Conservation (phyloP, 106 monocot genomes). For the Chionographis japonica region DNA sequence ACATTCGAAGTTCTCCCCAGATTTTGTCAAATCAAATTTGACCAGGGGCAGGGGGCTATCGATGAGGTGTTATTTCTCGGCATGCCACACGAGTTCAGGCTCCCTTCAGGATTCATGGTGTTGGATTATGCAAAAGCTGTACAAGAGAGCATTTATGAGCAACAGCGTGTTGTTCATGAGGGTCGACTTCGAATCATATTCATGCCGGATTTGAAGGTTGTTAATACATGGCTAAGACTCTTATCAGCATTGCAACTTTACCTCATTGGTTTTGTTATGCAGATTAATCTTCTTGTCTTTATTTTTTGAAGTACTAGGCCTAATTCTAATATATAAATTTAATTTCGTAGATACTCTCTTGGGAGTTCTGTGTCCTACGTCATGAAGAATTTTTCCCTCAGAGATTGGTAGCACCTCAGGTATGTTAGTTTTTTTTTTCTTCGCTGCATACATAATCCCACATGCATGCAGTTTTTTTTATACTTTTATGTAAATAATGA, state of each 20-base stretch:
- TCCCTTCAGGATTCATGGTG: slow-evolving; percentile 70
- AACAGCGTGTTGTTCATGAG: slow-evolving; percentile 80
- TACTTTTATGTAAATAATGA: too few relatives aligned
- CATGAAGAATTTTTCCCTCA: slow-evolving; percentile 90
- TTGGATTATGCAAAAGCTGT: slow-evolving; percentile 82
- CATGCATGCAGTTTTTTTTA: too few relatives aligned
- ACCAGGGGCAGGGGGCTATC: slow-evolving; percentile 74
- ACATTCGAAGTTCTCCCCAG: slow-evolving; percentile 83
- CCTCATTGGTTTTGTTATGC: neutral
- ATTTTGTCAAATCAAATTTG: slow-evolving; percentile 86
- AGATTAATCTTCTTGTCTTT: neutral
- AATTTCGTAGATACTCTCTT: slow-evolving; percentile 69
- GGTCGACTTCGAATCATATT: slow-evolving; percentile 84
- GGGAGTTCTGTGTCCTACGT: slow-evolving; percentile 89
- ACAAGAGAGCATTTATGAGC: slow-evolving; percentile 89
- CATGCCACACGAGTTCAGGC: slow-evolving; percentile 62
- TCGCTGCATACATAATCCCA: too few relatives aligned
- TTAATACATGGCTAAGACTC: neutral
- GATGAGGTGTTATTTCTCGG: slow-evolving; percentile 89
- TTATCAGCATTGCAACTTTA: neutral
- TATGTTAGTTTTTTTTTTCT: slow-evolving; percentile 9
- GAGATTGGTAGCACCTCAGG: slow-evolving; percentile 84
- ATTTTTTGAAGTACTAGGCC: neutral
- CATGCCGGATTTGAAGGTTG: slow-evolving; percentile 87
- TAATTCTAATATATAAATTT: neutral